A percentile compares a stretch with the other conserved stretches of the same genome.
phyloP scores from a whole-genome alignment of 1,284 basidiomycete species.

The Ceratorhiza oryzae-sativae region DNA sequence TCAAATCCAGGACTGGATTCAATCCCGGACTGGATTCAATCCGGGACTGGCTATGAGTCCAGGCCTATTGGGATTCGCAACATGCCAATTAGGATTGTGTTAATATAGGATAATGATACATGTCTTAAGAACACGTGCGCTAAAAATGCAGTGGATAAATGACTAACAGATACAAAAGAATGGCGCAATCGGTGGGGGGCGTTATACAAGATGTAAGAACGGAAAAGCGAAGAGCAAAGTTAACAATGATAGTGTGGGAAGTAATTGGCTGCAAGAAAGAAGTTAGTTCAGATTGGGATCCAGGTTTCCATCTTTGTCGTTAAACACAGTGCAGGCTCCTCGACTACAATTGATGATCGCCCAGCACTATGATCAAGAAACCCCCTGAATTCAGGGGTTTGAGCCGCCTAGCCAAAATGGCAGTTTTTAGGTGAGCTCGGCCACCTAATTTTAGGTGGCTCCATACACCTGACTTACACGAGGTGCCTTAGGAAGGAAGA shows the following conservation, averaged over 20 bases:
- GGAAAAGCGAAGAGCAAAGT: background rate
- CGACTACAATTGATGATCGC: slow-evolving; percentile 13
- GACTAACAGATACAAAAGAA: background rate
- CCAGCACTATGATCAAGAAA: too few relatives aligned
- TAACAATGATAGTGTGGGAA: background rate
- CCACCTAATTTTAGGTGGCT: too few relatives aligned
- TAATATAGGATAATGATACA: too few relatives aligned
- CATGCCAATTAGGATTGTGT: too few relatives aligned
- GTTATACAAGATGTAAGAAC: background rate
- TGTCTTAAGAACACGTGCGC: too few relatives aligned
- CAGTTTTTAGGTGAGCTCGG: too few relatives aligned
- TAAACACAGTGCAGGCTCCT: slow-evolving; percentile 9
- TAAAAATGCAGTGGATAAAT: background rate
- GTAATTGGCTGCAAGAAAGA: background rate
- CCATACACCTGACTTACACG: too few relatives aligned
- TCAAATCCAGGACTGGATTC: background rate
- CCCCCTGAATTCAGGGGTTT: too few relatives aligned
- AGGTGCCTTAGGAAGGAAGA: too few relatives aligned
- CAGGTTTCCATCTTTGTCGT: background rate
- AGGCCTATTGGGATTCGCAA: too few relatives aligned
- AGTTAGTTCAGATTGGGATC: slow-evolving; percentile 10
- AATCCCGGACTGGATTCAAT: background rate
- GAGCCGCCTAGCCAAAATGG: too few relatives aligned
- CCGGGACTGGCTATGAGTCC: background rate
- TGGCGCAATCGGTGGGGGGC: background rate